Evolutionary conservation across 2,329 filamentous ascomycete genomes (phyloP).

Genomic region (Malbranchea cinnamomea): DNA sequence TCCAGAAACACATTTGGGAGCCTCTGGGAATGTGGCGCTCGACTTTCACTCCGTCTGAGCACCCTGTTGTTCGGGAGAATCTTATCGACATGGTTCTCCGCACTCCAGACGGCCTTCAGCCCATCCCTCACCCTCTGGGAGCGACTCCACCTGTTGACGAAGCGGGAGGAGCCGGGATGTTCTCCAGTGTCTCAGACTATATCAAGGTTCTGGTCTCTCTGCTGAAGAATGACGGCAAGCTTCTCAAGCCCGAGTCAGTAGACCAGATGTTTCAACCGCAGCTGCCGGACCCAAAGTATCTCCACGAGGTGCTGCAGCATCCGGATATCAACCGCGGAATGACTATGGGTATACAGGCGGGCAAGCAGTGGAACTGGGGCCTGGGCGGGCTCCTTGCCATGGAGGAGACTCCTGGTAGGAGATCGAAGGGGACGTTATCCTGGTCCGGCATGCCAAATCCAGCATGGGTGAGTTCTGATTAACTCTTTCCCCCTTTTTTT

Average conservation of each 20-base stretch:
- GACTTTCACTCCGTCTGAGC: not conserved
- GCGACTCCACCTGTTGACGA: slow-evolving; percentile 17
- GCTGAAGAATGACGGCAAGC: slow-evolving; percentile 17
- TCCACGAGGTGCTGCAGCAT: slow-evolving; percentile 16
- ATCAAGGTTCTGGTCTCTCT: slow-evolving; percentile 18
- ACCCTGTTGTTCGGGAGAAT: slow-evolving; percentile 1
- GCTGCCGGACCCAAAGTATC: slow-evolving; percentile 13
- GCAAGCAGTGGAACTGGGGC: slow-evolving; percentile 24
- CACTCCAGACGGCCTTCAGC: not conserved
- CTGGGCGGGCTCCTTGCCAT: slow-evolving; percentile 29
- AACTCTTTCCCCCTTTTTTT: too few relatives aligned
- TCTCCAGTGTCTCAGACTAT: slow-evolving; percentile 17
- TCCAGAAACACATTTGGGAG: slow-evolving; percentile 4
- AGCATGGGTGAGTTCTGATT: slow-evolving; percentile 27
- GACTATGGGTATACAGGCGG: slow-evolving; percentile 19
- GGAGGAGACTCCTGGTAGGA: slow-evolving; percentile 30
- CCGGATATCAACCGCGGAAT: slow-evolving; percentile 23
- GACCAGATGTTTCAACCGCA: slow-evolving; percentile 18
- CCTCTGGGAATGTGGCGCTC: slow-evolving; percentile 5
- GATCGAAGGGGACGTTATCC: slow-evolving; percentile 28
- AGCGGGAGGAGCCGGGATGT: slow-evolving; percentile 33
- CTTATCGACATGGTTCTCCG: not conserved
- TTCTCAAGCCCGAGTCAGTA: slow-evolving; percentile 15
- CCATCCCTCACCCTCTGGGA: not conserved
- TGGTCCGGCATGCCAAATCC: slow-evolving; percentile 35